Evolutionary conservation across 108 stramenopile genomes (phyloP).

Genomic region (Pseudonitzschia multiseries): DNA sequence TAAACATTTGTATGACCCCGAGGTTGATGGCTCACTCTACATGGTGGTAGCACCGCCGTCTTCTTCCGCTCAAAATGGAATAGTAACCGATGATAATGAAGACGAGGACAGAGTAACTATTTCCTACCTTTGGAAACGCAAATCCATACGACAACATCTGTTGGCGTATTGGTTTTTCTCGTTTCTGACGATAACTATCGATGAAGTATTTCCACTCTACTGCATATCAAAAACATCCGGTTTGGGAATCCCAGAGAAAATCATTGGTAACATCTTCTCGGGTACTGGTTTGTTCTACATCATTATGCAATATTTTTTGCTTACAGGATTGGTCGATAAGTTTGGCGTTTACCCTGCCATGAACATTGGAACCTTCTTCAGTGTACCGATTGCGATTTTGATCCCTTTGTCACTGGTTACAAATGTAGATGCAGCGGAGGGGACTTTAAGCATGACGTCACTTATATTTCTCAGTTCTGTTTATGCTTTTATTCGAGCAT

Average conservation of each 20-base stretch:
- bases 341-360: conserved; percentile 53
- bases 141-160: conserved; percentile 42
- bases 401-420: conserved; percentile 44
- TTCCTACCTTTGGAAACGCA: conserved; percentile 12
- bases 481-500: conserved; percentile 19
- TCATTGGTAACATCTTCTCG: conserved; percentile 66
- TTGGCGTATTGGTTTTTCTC: conserved; percentile 62
- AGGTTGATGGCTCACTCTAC: not conserved
- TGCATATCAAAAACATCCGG: conserved; percentile 62
- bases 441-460: not conserved
- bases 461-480: conserved; percentile 28
- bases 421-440: conserved; percentile 14
- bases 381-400: not conserved
- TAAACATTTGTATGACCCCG: conserved; percentile 4
- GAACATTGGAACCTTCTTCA: conserved; percentile 35
- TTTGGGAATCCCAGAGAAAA: conserved; percentile 53
- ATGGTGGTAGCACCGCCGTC: not conserved
- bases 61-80: not conserved
- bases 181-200: conserved; percentile 48
- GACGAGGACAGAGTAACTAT: not conserved
- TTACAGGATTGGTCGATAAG: conserved; percentile 36
- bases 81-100: not conserved
- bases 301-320: conserved; percentile 48
- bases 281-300: conserved; percentile 57
- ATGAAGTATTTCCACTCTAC: conserved; percentile 72